These are phyloP conservation scores for Aspergillus fischeri DNA, from an alignment of 2,329 filamentous ascomycete species.

Conservation along the genomic window DNA sequence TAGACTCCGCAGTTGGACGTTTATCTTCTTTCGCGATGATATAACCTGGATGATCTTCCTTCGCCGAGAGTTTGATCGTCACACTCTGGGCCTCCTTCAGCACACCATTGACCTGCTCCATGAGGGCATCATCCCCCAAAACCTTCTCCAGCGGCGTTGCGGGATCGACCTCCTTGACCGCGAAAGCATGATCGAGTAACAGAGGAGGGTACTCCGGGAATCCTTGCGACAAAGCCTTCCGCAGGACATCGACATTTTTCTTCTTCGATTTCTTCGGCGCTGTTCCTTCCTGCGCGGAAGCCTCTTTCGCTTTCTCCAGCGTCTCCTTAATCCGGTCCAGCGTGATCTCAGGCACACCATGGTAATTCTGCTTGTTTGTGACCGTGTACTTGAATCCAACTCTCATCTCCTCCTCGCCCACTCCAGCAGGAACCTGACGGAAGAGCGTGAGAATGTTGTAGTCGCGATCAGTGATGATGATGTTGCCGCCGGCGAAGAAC, in stretches of 20 bases:
- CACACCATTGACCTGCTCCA: constrained; percentile 65
- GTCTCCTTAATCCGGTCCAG: constrained; percentile 66
- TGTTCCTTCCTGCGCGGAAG: constrained; percentile 32
- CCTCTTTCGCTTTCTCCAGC: constrained; percentile 59
- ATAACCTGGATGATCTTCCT: constrained; percentile 69
- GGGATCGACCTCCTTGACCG: constrained; percentile 65
- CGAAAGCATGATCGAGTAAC: constrained; percentile 80
- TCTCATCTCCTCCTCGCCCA: constrained; percentile 77
- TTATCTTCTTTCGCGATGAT: constrained; percentile 68
- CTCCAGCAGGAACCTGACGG: constrained; percentile 73
- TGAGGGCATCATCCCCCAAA: constrained; percentile 58
- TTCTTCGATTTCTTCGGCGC: constrained; percentile 64
- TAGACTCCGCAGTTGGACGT: constrained; percentile 33
- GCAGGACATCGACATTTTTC: constrained; percentile 70
- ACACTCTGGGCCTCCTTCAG: constrained; percentile 67
- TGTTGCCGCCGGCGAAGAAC: constrained; percentile 94
- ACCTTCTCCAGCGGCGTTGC: constrained; percentile 64
- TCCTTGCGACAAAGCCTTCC: constrained; percentile 74
- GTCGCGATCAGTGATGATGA: constrained; percentile 83
- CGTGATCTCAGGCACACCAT: constrained; percentile 69
- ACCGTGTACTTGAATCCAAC: constrained; percentile 75
- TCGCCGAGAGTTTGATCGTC: constrained; percentile 64
- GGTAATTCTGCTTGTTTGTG: constrained; percentile 78
- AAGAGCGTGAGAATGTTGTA: constrained; percentile 77
- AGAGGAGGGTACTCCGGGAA: constrained; percentile 88